Percentiles rank a stretch among this genome's conserved stretches.
These are phyloP conservation scores for Apiotrichum akiyoshidainum DNA, from an alignment of 1,284 basidiomycete genomes.

Conservation along the genomic window DNA sequence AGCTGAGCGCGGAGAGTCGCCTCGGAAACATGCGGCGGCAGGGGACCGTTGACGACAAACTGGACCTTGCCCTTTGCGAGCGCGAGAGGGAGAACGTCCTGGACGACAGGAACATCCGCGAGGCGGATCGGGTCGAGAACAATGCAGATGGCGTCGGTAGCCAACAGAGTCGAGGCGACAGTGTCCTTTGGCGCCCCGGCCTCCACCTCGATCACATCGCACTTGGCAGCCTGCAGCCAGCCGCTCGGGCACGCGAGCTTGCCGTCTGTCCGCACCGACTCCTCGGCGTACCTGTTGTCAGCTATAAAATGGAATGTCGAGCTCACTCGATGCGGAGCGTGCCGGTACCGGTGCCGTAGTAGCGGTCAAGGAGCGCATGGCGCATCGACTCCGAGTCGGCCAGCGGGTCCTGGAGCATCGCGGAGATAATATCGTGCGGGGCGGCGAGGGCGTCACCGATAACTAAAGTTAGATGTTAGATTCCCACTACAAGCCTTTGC, in stretches of 20 bases:
- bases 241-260: slow-evolving; percentile 27
- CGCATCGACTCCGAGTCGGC: slow-evolving; percentile 26
- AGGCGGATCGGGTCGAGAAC: slow-evolving; percentile 46
- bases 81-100: slow-evolving; percentile 22
- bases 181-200: neutral
- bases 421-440: slow-evolving; percentile 40
- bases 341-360: slow-evolving; percentile 18
- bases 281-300: slow-evolving; percentile 2
- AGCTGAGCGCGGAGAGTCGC: slow-evolving; percentile 18
- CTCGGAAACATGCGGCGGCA: slow-evolving; percentile 26
- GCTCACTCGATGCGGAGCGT: slow-evolving; percentile 20
- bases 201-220: slow-evolving; percentile 34
- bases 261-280: slow-evolving; percentile 9
- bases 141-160: slow-evolving; percentile 35
- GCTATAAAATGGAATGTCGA: neutral
- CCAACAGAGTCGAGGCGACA: slow-evolving; percentile 6
- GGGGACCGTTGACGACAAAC: slow-evolving; percentile 38
- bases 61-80: slow-evolving; percentile 24
- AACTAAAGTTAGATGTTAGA: slow-evolving; percentile 23
- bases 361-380: slow-evolving; percentile 26
- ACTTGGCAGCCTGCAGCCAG: slow-evolving; percentile 32
- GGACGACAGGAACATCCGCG: slow-evolving; percentile 19
- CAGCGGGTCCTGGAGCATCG: slow-evolving; percentile 43
- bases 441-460: slow-evolving; percentile 36
- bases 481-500: neutral